phyloP scores from a whole-genome alignment of 2,329 filamentous ascomycete genomes.

The Aureobasidium subglaciale region DNA sequence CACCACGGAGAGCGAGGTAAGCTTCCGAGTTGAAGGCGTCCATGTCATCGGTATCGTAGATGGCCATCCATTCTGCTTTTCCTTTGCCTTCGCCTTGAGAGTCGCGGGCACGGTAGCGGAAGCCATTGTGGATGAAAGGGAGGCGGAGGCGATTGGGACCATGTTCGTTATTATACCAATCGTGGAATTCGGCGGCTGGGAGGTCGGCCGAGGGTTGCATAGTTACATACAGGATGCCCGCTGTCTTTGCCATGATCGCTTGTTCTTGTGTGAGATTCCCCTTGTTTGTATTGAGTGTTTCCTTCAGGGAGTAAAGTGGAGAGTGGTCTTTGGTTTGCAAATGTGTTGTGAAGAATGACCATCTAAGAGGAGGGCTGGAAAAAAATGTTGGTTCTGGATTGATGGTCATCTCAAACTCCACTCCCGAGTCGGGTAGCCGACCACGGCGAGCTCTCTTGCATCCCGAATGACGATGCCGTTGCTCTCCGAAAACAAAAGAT shows the following conservation, averaged over 20 bases:
- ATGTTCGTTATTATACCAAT: conserved; percentile 94
- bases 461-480: conserved; percentile 14
- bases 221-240: conserved; percentile 74
- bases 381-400: background rate
- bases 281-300: background rate
- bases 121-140: conserved; percentile 66
- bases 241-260: conserved; percentile 23
- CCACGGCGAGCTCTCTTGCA: background rate
- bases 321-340: background rate
- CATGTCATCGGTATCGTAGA: conserved; percentile 77
- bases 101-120: conserved; percentile 68
- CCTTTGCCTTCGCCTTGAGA: conserved; percentile 32
- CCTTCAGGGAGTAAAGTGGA: background rate
- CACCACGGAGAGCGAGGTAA: conserved; percentile 60
- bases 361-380: background rate
- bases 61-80: conserved; percentile 65
- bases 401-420: background rate
- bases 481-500: background rate
- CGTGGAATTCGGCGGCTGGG: conserved; percentile 66
- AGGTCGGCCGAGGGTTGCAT: conserved; percentile 70
- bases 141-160: conserved; percentile 73
- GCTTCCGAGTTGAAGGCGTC: conserved; percentile 60
- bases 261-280: background rate
- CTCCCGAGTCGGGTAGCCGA: conserved; percentile 7
- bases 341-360: background rate